Evolutionary conservation across 305 asterid genomes (phyloP).

Genomic region (Salvia sclarea): DNA sequence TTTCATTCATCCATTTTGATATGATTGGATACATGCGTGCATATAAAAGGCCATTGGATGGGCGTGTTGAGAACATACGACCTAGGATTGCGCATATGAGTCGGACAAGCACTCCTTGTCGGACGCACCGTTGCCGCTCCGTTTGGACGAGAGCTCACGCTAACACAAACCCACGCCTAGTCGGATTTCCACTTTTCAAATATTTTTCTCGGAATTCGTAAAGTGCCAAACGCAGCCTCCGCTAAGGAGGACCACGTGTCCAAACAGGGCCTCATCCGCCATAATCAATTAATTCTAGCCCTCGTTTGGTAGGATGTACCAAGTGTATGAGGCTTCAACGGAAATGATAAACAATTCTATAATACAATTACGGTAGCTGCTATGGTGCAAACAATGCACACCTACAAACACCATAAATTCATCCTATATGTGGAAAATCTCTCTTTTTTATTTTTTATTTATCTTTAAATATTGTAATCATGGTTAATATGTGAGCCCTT

Average conservation of each 20-base stretch:
- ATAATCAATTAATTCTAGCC: not conserved
- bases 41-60: not conserved
- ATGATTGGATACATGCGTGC: not conserved
- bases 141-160: not conserved
- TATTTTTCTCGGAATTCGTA: not conserved
- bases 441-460: too few relatives aligned
- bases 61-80: not conserved
- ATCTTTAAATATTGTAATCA: too few relatives aligned
- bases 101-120: conserved; percentile 36
- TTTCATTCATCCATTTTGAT: too few relatives aligned
- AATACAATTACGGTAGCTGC: too few relatives aligned
- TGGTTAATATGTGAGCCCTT: too few relatives aligned
- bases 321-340: not conserved
- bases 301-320: conserved; percentile 14
- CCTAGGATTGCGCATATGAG: conserved; percentile 24
- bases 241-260: conserved; percentile 31
- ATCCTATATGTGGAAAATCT: too few relatives aligned
- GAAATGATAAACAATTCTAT: too few relatives aligned
- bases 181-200: conserved; percentile 21
- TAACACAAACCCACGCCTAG: conserved; percentile 1
- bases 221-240: conserved; percentile 22
- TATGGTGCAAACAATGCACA: too few relatives aligned
- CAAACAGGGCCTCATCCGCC: conserved; percentile 1
- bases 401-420: too few relatives aligned
- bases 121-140: conserved; percentile 15